Percentiles rank a stretch among this genome's conserved stretches.
phyloP scores from a whole-genome alignment of 2,329 filamentous ascomycete species.

The Botrytis porri region DNA sequence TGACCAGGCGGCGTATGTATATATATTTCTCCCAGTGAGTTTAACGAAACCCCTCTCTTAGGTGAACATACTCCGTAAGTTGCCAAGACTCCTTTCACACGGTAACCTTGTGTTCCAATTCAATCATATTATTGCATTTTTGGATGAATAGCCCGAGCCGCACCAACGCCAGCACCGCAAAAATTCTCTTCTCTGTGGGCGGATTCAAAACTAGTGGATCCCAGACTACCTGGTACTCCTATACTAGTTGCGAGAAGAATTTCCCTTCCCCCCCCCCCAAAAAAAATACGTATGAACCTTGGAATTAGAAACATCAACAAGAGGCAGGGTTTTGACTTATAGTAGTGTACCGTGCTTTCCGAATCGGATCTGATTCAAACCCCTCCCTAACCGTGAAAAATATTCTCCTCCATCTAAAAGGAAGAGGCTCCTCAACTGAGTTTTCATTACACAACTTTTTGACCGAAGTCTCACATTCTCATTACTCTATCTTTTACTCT shows the following conservation, averaged over 20 bases:
- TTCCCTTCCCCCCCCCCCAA: too few species aligned
- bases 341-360: conserved; percentile 13
- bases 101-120: neutral
- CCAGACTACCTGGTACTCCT: neutral
- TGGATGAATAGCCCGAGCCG: conserved; percentile 17
- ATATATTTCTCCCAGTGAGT: neutral
- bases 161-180: conserved; percentile 16
- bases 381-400: conserved; percentile 9
- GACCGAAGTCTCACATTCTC: conserved; percentile 20
- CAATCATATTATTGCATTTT: conserved; percentile 12
- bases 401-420: conserved; percentile 20
- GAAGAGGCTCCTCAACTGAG: conserved; percentile 20
- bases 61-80: neutral
- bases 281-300: neutral
- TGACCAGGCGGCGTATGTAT: neutral
- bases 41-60: neutral
- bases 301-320: neutral
- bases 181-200: conserved; percentile 4
- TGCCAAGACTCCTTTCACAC: neutral
- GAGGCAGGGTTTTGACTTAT: neutral
- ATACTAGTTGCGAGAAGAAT: neutral
- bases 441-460: conserved; percentile 23
- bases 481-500: conserved; percentile 21
- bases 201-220: conserved; percentile 13
- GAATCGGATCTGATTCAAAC: conserved; percentile 8